Base-by-base conservation (phyloP, 73 alveolate genomes). In the Durusdinium trenchii region DNA sequence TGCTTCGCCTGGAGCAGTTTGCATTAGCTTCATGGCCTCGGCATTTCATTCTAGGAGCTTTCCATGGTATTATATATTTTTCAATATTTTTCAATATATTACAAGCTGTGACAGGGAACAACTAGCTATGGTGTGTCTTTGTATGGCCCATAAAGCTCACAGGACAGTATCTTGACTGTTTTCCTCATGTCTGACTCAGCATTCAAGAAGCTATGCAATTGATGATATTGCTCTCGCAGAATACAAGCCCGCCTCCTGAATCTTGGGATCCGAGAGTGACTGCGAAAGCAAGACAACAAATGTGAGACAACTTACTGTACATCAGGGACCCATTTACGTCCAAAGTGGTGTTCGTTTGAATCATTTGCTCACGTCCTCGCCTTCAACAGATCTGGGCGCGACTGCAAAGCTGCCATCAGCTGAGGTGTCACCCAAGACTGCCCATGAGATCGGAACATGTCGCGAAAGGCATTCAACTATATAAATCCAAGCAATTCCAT, bases 351-450 rank as follows among this genome's bases (percentile, higher is more conserved):
- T 23, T 60, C 18, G 73, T 60, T 32, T 60, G 18, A 23, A 32
- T 60, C 73, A 0, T 1, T 60, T 23, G 73, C 73, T 32, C 0
- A 60, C 1, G 1, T 60, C 4, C 4, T 60, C 73, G 67, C 95
- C 84, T 91, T 91, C 79, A 91, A 43, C 43, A 91, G 62, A 47
- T 91, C 98, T 26, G 98, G 98, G 10, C 98, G 71, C 35, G 98
- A 91, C 82, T 91, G 98, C 98, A 91, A 67, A 45, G 98, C 98
- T 26, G 98, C 89, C 98, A 91, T 91, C 62, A 91, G 98, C 98
- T 91, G 98, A 14, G 98, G 98, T n/a, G 98, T 91, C 90, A 91
- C 85, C 98, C 98, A 91, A 28, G 98, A 91, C 98, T 91, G 90
- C 48, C 52, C 28, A 38, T 42, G 71, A 42, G 14, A 26, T 2